These are phyloP conservation scores for Penicillium sp. DNA, from an alignment of 2,329 filamentous ascomycete genomes.

Conservation along the genomic window DNA sequence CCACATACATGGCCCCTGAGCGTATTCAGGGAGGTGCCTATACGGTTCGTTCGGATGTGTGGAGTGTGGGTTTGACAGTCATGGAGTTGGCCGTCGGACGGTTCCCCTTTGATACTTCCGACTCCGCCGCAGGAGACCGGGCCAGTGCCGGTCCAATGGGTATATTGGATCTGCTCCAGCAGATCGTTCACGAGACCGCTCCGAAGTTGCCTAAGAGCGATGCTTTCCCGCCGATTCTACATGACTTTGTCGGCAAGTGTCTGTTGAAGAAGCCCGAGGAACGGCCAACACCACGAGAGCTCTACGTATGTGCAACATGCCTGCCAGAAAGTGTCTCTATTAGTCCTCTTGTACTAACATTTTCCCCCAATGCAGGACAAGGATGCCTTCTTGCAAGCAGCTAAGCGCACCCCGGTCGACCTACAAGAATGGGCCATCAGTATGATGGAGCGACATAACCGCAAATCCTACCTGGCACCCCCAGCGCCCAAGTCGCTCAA, in stretches of 20 bases:
- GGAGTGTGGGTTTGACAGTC: constrained; percentile 93
- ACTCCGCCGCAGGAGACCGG: constrained; percentile 74
- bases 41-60: constrained; percentile 97
- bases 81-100: constrained; percentile 98
- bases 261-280: constrained; percentile 86
- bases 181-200: constrained; percentile 95
- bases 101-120: constrained; percentile 87
- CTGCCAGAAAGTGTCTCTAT: not conserved
- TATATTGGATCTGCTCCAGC: constrained; percentile 92
- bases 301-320: constrained; percentile 70
- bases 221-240: constrained; percentile 91
- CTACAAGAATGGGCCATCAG: constrained; percentile 91
- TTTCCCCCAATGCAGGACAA: constrained; percentile 67
- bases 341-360: not conserved
- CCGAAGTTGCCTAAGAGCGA: constrained; percentile 95
- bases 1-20: constrained; percentile 99
- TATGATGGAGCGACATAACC: constrained; percentile 93
- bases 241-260: constrained; percentile 97
- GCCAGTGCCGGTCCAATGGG: constrained; percentile 79
- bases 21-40: constrained; percentile 96
- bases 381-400: constrained; percentile 93
- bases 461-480: constrained; percentile 89
- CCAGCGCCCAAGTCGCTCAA: constrained; percentile 79
- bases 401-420: constrained; percentile 94
- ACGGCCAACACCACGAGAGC: constrained; percentile 88